These are phyloP conservation scores for Apiotrichum gamsii DNA, from an alignment of 1,284 basidiomycete species.

Conservation along the genomic window DNA sequence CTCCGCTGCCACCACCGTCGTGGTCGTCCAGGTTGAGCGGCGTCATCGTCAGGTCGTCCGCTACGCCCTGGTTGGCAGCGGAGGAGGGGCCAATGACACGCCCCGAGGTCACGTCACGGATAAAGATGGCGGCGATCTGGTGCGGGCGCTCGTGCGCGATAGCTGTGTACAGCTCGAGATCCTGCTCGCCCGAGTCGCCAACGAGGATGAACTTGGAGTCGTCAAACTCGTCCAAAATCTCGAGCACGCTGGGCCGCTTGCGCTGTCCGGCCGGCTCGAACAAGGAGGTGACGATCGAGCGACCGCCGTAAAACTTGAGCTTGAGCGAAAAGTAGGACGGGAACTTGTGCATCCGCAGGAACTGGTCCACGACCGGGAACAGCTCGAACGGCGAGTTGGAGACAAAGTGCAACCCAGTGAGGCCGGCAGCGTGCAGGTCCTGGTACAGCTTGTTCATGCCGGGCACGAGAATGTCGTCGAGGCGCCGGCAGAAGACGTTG, in stretches of 20 bases:
- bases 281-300: slow-evolving; percentile 72
- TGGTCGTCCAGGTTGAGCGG: background rate
- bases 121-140: slow-evolving; percentile 59
- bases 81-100: background rate
- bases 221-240: slow-evolving; percentile 66
- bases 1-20: background rate
- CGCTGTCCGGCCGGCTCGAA: slow-evolving; percentile 62
- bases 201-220: slow-evolving; percentile 71
- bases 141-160: slow-evolving; percentile 61
- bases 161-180: slow-evolving; percentile 72
- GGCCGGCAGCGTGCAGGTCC: slow-evolving; percentile 56
- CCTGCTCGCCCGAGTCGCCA: slow-evolving; percentile 83
- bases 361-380: slow-evolving; percentile 70
- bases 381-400: slow-evolving; percentile 85
- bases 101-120: slow-evolving; percentile 59
- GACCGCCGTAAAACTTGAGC: slow-evolving; percentile 72
- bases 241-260: slow-evolving; percentile 69
- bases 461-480: slow-evolving; percentile 69
- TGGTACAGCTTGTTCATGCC: slow-evolving; percentile 82
- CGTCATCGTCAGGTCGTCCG: background rate
- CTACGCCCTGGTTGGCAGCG: background rate
- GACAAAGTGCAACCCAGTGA: slow-evolving; percentile 76
- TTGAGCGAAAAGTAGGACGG: slow-evolving; percentile 53
- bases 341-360: slow-evolving; percentile 60
- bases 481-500: slow-evolving; percentile 51